Evolutionary conservation across 2,329 filamentous ascomycete species (phyloP).

Genomic region (Ceratocystis ficicola): DNA sequence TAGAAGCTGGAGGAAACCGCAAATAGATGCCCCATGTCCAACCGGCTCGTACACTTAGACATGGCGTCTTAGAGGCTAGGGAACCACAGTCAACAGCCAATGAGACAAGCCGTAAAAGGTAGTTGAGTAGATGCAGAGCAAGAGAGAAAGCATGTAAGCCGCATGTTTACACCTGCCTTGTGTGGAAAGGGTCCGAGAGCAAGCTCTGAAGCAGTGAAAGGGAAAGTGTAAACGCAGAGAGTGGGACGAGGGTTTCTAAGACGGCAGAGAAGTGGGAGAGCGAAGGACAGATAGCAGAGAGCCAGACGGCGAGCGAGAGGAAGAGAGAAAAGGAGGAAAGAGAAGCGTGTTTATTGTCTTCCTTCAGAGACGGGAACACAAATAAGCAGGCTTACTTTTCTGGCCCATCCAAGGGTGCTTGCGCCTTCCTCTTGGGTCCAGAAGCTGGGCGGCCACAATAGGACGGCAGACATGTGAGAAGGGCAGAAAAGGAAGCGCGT

Average conservation of each 20-base stretch:
- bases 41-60: no score
- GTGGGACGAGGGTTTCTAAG: not conserved
- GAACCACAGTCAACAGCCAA: not conserved
- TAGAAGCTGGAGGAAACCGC: no score
- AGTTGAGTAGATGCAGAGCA: not conserved
- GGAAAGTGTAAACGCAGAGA: constrained; percentile 15
- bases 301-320: no score
- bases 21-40: no score
- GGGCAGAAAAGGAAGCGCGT: not conserved
- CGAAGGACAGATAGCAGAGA: not conserved
- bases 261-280: not conserved
- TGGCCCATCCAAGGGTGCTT: constrained; percentile 9
- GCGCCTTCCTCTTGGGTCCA: constrained; percentile 15
- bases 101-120: not conserved
- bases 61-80: no score
- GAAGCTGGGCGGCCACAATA: not conserved
- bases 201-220: not conserved
- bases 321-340: not conserved
- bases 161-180: not conserved
- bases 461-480: not conserved
- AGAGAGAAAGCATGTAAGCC: not conserved
- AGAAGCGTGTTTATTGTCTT: not conserved
- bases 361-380: not conserved
- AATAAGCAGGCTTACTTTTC: not conserved
- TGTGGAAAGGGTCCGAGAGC: not conserved